Percentiles rank a stretch among this genome's conserved stretches.
These are phyloP conservation scores for Trifolium subterraneum DNA, from an alignment of 306 rosid species.

Conservation along the genomic window DNA sequence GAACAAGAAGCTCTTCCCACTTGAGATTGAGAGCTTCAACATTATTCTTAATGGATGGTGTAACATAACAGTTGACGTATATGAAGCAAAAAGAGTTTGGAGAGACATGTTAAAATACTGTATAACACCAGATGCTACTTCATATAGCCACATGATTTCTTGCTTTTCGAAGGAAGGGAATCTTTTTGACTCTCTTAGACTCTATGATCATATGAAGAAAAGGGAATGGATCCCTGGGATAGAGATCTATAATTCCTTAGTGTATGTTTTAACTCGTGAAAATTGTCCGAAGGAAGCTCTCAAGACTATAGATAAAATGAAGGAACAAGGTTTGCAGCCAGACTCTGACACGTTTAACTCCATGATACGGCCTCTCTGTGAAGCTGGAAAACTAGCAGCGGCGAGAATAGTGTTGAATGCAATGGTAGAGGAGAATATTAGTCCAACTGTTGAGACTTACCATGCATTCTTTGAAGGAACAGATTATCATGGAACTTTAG, in stretches of 20 bases:
- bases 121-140: constrained; percentile 71
- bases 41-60: constrained; percentile 88
- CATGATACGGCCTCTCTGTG: constrained; percentile 75
- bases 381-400: constrained; percentile 61
- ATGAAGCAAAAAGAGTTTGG: constrained; percentile 90
- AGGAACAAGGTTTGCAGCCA: constrained; percentile 72
- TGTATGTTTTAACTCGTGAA: constrained; percentile 63
- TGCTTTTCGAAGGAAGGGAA: constrained; percentile 84
- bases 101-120: constrained; percentile 83
- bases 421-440: constrained; percentile 67
- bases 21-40: constrained; percentile 69
- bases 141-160: constrained; percentile 83
- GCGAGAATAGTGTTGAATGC: constrained; percentile 65
- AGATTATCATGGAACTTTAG: constrained; percentile 67
- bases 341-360: constrained; percentile 77
- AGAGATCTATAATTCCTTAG: constrained; percentile 73
- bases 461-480: constrained; percentile 76
- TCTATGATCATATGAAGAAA: constrained; percentile 80
- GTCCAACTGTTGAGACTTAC: constrained; percentile 76
- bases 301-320: no score
- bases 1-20: constrained; percentile 78
- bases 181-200: constrained; percentile 76
- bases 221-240: constrained; percentile 66
- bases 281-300: no score
- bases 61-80: constrained; percentile 62